These are phyloP conservation scores for Rhizophora mangle DNA, from an alignment of 345 rosid species.

Conservation along the genomic window DNA sequence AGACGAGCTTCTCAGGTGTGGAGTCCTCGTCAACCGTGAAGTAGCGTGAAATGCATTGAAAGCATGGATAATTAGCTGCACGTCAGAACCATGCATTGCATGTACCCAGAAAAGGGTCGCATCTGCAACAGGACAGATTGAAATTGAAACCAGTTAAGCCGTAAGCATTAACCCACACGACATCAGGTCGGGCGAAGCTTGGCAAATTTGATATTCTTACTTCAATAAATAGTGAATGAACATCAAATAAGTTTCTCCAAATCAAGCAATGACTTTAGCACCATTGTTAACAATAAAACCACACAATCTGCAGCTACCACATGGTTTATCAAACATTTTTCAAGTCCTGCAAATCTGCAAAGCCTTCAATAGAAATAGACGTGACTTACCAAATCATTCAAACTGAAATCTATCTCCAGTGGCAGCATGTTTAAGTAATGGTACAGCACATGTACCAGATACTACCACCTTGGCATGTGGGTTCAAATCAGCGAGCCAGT, in stretches of 20 bases:
- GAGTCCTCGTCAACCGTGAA: conserved; percentile 76
- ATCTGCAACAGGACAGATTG: too few relatives aligned
- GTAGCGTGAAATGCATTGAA: conserved; percentile 50
- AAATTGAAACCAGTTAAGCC: neutral
- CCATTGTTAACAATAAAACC: neutral
- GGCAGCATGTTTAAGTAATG: conserved; percentile 53
- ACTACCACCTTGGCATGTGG: conserved; percentile 60
- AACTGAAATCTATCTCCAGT: conserved; percentile 77
- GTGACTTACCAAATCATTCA: conserved; percentile 71
- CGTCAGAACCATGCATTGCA: neutral
- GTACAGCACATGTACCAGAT: conserved; percentile 56
- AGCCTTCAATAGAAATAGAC: neutral
- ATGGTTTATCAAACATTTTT: neutral
- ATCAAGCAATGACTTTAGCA: neutral
- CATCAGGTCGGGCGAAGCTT: neutral
- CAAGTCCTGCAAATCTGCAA: neutral
- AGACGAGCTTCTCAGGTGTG: conserved; percentile 61
- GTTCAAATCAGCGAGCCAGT: conserved; percentile 80
- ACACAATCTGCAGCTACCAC: neutral
- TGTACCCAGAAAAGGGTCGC: neutral
- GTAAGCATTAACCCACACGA: neutral
- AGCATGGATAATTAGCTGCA: neutral
- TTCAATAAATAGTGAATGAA: neutral
- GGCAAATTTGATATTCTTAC: neutral
- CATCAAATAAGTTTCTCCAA: neutral